phyloP scores from a whole-genome alignment of 768 basidiomycete species.

The Hebeloma cylindrosporum region DNA sequence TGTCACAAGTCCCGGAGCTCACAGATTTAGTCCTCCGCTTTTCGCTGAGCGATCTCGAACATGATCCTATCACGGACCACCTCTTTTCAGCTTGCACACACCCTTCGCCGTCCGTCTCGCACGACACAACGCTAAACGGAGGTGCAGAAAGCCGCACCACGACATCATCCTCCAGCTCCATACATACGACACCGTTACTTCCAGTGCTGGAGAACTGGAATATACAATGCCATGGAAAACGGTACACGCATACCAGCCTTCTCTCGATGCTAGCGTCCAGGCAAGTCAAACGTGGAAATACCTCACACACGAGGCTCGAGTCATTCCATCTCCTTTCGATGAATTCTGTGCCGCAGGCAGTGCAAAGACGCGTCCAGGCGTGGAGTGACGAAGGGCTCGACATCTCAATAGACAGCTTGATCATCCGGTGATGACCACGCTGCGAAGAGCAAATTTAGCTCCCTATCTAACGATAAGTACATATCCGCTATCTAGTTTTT shows the following conservation, averaged over 20 bases:
- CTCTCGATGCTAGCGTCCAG: slow-evolving; percentile 33
- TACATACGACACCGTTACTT: slow-evolving; percentile 14
- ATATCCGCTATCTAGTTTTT: too few relatives aligned
- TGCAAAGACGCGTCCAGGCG: slow-evolving; percentile 17
- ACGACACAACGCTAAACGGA: slow-evolving; percentile 2
- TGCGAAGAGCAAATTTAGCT: too few relatives aligned
- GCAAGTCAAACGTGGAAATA: slow-evolving; percentile 1
- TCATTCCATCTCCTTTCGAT: slow-evolving; percentile 31
- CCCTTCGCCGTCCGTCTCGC: background rate
- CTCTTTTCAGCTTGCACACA: slow-evolving; percentile 25
- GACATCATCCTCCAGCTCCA: background rate
- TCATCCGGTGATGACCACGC: slow-evolving; percentile 17
- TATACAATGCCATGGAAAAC: slow-evolving; percentile 37
- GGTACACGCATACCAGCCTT: slow-evolving; percentile 24
- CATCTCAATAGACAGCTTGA: slow-evolving; percentile 23
- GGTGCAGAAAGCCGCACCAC: background rate
- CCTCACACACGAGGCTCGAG: slow-evolving; percentile 16
- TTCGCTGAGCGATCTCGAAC: slow-evolving; percentile 29
- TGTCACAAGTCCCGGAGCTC: slow-evolving; percentile 31
- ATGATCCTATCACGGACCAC: slow-evolving; percentile 38
- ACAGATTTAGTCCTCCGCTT: slow-evolving; percentile 34
- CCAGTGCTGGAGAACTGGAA: slow-evolving; percentile 27
- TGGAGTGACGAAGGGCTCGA: slow-evolving; percentile 31
- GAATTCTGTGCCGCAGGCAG: slow-evolving; percentile 23
- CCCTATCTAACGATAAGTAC: background rate